Evolutionary conservation across 2,329 filamentous ascomycete species (phyloP).

Genomic region (Metarhizium robertsii): DNA sequence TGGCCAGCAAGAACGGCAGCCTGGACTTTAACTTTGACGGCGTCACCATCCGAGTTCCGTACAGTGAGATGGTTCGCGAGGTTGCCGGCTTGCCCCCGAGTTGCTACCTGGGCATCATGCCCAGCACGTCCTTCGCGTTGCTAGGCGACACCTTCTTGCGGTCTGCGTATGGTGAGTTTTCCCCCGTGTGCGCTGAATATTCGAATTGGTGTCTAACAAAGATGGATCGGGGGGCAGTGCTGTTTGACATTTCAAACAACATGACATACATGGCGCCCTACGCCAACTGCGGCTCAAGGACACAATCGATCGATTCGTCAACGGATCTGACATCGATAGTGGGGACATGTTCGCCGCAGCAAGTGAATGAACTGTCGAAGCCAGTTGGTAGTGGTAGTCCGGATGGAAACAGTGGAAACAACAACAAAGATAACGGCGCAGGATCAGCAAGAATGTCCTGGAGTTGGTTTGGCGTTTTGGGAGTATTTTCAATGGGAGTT

Average conservation of each 20-base stretch:
- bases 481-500: not conserved
- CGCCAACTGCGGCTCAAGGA: slow-evolving; percentile 33
- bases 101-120: slow-evolving; percentile 42
- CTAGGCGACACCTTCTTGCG: slow-evolving; percentile 45
- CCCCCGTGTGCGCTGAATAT: not conserved
- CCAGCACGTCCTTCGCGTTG: slow-evolving; percentile 36
- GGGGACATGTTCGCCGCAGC: slow-evolving; percentile 9
- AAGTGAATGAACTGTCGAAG: not conserved
- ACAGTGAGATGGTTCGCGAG: slow-evolving; percentile 34
- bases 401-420: not conserved
- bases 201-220: not conserved
- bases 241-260: slow-evolving; percentile 42
- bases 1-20: slow-evolving; percentile 30
- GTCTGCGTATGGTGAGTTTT: slow-evolving; percentile 36
- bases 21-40: slow-evolving; percentile 41
- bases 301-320: slow-evolving; percentile 10
- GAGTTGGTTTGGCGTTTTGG: not conserved
- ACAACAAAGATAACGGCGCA: not conserved
- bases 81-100: slow-evolving; percentile 14
- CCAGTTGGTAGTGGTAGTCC: not conserved
- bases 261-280: slow-evolving; percentile 41
- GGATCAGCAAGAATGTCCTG: not conserved
- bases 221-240: slow-evolving; percentile 20
- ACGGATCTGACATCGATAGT: slow-evolving; percentile 9
- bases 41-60: slow-evolving; percentile 39